These are phyloP conservation scores for Exophiala dermatitidis DNA, from an alignment of 2,329 filamentous ascomycete genomes.

Conservation along the genomic window DNA sequence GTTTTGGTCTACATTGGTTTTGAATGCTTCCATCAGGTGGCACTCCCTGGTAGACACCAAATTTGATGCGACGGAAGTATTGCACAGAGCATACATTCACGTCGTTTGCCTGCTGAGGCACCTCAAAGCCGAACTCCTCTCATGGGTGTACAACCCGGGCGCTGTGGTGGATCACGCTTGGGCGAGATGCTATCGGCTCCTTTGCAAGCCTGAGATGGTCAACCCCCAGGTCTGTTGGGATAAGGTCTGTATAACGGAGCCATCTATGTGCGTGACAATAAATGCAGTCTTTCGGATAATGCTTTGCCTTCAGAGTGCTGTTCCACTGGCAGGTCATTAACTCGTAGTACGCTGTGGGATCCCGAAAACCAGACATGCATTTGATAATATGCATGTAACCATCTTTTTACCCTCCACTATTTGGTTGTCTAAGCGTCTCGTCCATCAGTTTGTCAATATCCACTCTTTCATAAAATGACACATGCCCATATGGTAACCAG, in stretches of 20 bases:
- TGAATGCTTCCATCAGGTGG: neutral
- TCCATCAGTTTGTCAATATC: slow-evolving; percentile 37
- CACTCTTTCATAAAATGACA: slow-evolving; percentile 40
- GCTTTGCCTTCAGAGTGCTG: no score
- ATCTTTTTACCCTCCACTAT: neutral
- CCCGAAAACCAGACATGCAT: neutral
- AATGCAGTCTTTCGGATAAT: no score
- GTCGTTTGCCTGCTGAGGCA: neutral
- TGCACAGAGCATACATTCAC: neutral
- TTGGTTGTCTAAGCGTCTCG: slow-evolving; percentile 10
- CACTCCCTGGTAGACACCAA: neutral
- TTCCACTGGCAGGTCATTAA: no score
- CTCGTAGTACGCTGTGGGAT: no score
- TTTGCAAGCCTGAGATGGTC: no score
- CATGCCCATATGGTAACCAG: slow-evolving; percentile 56
- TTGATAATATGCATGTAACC: neutral
- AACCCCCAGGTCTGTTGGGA: no score
- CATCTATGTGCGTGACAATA: no score
- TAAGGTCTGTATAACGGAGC: no score
- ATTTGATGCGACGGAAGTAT: neutral
- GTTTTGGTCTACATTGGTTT: neutral
- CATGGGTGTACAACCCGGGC: neutral
- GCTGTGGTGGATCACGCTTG: no score
- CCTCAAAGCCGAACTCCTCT: neutral
- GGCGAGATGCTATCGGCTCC: no score